These are phyloP conservation scores for Vaccinium myrtillus DNA, from an alignment of 148 eudicot genomes.

Conservation along the genomic window DNA sequence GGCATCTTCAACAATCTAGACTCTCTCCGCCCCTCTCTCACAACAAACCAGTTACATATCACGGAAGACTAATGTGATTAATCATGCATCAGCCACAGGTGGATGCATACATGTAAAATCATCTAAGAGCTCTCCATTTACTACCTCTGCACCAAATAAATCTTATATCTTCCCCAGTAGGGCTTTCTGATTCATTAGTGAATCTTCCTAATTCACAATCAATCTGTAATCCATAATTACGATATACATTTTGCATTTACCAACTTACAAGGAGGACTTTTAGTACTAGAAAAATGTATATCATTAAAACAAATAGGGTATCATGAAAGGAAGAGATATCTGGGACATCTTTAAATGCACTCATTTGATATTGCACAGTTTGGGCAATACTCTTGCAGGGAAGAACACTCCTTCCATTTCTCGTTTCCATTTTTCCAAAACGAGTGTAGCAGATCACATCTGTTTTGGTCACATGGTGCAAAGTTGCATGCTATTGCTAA, in stretches of 20 bases:
- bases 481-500: neutral
- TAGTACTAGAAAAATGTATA: neutral
- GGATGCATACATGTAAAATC: conserved; percentile 4
- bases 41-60: neutral
- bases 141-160: neutral
- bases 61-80: neutral
- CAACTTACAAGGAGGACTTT: neutral
- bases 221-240: neutral
- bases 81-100: conserved; percentile 10
- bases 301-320: no score
- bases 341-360: neutral
- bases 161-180: neutral
- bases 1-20: neutral
- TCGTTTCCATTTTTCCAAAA: neutral
- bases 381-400: neutral
- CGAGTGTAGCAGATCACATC: neutral
- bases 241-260: neutral
- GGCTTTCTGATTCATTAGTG: neutral
- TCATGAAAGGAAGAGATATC: neutral
- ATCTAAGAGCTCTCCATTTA: neutral
- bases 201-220: neutral
- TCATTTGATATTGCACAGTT: neutral
- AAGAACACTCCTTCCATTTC: neutral
- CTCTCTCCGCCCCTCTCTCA: neutral
- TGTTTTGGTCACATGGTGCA: neutral